Conservation (phyloP, 352 stramenopile species). For the Globisporangium nagaii region DNA sequence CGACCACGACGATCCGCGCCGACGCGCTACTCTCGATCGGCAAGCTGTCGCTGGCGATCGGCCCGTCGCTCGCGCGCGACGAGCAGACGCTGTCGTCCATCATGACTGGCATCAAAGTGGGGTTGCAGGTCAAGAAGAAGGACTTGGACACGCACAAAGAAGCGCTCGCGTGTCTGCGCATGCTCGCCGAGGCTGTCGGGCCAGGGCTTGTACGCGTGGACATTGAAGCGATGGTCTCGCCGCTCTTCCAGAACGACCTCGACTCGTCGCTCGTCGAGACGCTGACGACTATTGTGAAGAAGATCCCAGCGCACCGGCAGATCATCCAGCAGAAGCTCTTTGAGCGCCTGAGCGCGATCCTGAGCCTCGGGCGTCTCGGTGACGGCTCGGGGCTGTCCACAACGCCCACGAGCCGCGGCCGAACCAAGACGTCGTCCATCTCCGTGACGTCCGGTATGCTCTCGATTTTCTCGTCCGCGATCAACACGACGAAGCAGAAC, state of each 20-base stretch:
- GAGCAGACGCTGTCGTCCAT: constrained; percentile 76
- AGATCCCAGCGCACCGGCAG: constrained; percentile 67
- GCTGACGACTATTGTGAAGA: constrained; percentile 80
- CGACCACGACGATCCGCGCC: constrained; percentile 66
- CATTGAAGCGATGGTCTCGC: constrained; percentile 72
- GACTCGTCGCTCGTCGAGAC: constrained; percentile 79
- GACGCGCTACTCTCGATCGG: constrained; percentile 82
- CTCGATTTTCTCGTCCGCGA: constrained; percentile 63
- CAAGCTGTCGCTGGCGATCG: constrained; percentile 81
- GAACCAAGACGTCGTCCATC: constrained; percentile 73
- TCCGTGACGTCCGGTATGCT: constrained; percentile 66
- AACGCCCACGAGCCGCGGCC: constrained; percentile 54
- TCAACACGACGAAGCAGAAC: constrained; percentile 40
- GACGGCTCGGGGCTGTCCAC: constrained; percentile 37
- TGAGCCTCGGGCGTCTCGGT: constrained; percentile 42
- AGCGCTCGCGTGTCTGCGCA: constrained; percentile 72
- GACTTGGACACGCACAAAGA: constrained; percentile 84
- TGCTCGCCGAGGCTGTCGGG: constrained; percentile 75
- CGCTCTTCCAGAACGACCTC: constrained; percentile 81
- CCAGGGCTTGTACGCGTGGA: constrained; percentile 72
- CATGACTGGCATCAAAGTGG: constrained; percentile 85
- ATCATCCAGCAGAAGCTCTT: constrained; percentile 84
- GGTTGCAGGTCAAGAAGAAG: constrained; percentile 78
- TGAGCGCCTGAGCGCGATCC: constrained; percentile 69
- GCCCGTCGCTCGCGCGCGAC: constrained; percentile 64